phyloP scores from a whole-genome alignment of 1,284 basidiomycete species.

The Coniophora puteana region DNA sequence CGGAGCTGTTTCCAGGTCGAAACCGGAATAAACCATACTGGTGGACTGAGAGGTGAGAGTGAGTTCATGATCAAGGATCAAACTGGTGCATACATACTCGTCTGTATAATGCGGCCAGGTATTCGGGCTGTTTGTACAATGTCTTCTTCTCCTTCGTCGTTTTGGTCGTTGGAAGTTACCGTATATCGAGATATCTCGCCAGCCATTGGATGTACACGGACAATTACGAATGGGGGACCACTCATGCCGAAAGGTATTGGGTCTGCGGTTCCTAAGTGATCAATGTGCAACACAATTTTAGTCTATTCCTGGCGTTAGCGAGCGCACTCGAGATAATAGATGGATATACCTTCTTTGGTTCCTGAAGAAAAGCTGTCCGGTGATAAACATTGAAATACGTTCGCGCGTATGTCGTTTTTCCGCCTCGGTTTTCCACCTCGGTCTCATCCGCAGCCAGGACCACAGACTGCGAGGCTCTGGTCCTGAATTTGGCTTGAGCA shows the following conservation, averaged over 20 bases:
- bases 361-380: conserved; percentile 68
- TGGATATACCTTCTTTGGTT: conserved; percentile 65
- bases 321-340: conserved; percentile 3
- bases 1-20: conserved; percentile 68
- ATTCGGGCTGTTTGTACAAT: conserved; percentile 79
- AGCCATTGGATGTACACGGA: conserved; percentile 75
- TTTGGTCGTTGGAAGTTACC: conserved; percentile 68
- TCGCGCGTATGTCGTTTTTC: conserved; percentile 61
- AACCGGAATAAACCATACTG: conserved; percentile 86
- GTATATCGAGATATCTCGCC: conserved; percentile 78
- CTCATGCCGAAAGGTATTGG: conserved; percentile 69
- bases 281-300: conserved; percentile 85
- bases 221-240: conserved; percentile 67
- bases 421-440: conserved; percentile 64
- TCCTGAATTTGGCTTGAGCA: conserved; percentile 75
- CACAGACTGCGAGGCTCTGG: conserved; percentile 65
- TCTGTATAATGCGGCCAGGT: conserved; percentile 69
- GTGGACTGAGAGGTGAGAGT: conserved; percentile 53
- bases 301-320: conserved; percentile 44
- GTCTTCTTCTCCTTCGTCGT: conserved; percentile 73
- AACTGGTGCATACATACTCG: conserved; percentile 52
- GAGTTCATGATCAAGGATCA: background rate
- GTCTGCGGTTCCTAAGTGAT: conserved; percentile 69
- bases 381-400: conserved; percentile 87
- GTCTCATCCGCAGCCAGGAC: conserved; percentile 65